Percentiles rank a stretch among this genome's conserved stretches.
Conservation (phyloP, 2,329 filamentous ascomycete species). For the Sporothrix sp. region DNA sequence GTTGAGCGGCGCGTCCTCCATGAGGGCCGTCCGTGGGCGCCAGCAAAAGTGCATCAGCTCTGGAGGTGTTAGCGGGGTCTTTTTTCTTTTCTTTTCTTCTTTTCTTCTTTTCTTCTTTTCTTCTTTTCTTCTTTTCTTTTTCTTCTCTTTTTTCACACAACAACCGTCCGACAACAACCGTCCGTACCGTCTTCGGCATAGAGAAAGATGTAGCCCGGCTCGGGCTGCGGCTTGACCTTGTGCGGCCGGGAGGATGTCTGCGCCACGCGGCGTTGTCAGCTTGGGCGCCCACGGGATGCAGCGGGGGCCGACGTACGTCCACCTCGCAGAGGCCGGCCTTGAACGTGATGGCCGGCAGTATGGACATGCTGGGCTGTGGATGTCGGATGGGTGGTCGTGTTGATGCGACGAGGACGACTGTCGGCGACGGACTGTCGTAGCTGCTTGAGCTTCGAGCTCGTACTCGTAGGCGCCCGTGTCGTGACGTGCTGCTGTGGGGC, state of each 20-base stretch:
- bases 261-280: too few species aligned
- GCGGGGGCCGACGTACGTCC: slow-evolving; percentile 52
- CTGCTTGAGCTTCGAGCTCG: slow-evolving; percentile 13
- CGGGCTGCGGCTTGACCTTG: slow-evolving; percentile 63
- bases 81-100: too few species aligned
- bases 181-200: slow-evolving; percentile 72
- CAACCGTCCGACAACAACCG: too few species aligned
- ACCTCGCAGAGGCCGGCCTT: slow-evolving; percentile 86
- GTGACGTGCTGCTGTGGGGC: slow-evolving; percentile 15
- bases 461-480: slow-evolving; percentile 15
- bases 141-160: too few species aligned
- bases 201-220: slow-evolving; percentile 82
- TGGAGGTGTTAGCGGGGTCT: too few species aligned
- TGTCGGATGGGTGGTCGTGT: not conserved
- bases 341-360: slow-evolving; percentile 83
- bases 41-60: slow-evolving; percentile 96
- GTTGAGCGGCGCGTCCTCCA: slow-evolving; percentile 72
- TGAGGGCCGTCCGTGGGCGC: slow-evolving; percentile 64
- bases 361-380: slow-evolving; percentile 52
- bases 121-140: too few species aligned
- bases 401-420: too few species aligned
- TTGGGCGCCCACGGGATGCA: too few species aligned
- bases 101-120: too few species aligned
- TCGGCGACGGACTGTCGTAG: slow-evolving; percentile 1
- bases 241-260: slow-evolving; percentile 33